Conservation (phyloP, 108 stramenopile species). For the Cyclostephanos invisitatus region DNA sequence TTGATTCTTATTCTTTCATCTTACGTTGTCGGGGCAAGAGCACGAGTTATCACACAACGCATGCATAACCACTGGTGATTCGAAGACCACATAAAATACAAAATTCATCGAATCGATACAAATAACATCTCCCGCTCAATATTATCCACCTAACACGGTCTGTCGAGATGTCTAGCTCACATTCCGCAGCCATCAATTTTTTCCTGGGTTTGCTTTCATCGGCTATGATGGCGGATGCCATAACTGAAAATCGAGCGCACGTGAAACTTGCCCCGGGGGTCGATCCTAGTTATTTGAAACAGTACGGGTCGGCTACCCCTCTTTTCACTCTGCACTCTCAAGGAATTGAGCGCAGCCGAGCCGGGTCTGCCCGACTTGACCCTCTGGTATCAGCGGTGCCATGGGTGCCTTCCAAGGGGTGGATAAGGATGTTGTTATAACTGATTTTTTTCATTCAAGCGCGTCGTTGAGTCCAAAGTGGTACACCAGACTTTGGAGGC, state of each 20-base stretch:
- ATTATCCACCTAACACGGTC: background rate
- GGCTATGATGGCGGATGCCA: background rate
- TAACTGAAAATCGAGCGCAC: background rate
- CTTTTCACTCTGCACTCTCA: slow-evolving; percentile 10
- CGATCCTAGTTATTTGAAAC: background rate
- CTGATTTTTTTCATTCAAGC: slow-evolving; percentile 1
- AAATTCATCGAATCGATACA: too few relatives aligned
- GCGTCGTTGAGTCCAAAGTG: background rate
- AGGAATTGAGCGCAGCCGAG: background rate
- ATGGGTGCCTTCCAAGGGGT: background rate
- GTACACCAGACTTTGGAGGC: background rate
- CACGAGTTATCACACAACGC: too few relatives aligned
- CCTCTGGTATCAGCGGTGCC: too few relatives aligned
- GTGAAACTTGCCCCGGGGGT: slow-evolving; percentile 4
- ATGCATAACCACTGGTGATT: too few relatives aligned
- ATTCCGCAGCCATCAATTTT: background rate
- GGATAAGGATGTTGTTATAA: background rate
- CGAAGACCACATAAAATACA: too few relatives aligned
- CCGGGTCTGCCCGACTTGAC: slow-evolving; percentile 14
- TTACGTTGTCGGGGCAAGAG: too few relatives aligned
- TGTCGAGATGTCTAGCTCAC: background rate
- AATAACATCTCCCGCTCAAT: too few relatives aligned
- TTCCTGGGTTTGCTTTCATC: background rate
- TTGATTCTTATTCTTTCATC: too few relatives aligned
- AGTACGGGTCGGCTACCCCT: background rate